Conservation (phyloP, 2,329 filamentous ascomycete genomes). For the Calonectria pseudoreteaudii region DNA sequence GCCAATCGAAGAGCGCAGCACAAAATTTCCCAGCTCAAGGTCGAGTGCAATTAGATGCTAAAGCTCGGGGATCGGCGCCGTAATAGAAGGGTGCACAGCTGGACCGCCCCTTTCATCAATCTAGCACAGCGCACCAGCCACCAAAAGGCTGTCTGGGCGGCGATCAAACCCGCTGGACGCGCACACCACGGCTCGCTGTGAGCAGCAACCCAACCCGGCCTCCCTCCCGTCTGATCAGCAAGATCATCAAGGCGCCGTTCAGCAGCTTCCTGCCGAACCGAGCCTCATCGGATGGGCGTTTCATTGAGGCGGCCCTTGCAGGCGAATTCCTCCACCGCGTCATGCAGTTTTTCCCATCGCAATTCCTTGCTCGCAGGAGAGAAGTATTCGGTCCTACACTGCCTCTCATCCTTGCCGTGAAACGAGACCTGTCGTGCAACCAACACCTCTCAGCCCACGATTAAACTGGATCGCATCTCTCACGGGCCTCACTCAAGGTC, state of each 20-base stretch:
- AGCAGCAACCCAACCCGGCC: background rate
- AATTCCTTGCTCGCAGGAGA: background rate
- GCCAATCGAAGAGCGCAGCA: background rate
- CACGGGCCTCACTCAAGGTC: background rate
- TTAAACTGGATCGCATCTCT: background rate
- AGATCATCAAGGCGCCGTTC: background rate
- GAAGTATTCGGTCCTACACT: background rate
- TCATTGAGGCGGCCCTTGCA: background rate
- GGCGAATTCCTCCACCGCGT: background rate
- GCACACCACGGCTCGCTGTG: background rate
- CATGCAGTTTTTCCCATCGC: background rate
- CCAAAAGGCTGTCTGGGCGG: background rate
- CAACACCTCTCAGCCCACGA: background rate
- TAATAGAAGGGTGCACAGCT: background rate
- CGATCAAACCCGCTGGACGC: background rate
- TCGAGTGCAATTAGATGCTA: slow-evolving; percentile 1
- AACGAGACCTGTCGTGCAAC: slow-evolving; percentile 1
- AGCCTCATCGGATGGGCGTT: background rate
- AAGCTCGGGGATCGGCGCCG: slow-evolving; percentile 1
- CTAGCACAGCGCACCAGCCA: background rate
- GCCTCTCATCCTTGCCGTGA: background rate
- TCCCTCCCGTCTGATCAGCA: background rate
- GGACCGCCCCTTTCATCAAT: slow-evolving; percentile 4
- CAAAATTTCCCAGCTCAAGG: background rate
- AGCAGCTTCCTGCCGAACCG: background rate